These are phyloP conservation scores for Nakaseomyces uthaithaninus DNA, from an alignment of 1,139 yeast genomes.

Conservation along the genomic window DNA sequence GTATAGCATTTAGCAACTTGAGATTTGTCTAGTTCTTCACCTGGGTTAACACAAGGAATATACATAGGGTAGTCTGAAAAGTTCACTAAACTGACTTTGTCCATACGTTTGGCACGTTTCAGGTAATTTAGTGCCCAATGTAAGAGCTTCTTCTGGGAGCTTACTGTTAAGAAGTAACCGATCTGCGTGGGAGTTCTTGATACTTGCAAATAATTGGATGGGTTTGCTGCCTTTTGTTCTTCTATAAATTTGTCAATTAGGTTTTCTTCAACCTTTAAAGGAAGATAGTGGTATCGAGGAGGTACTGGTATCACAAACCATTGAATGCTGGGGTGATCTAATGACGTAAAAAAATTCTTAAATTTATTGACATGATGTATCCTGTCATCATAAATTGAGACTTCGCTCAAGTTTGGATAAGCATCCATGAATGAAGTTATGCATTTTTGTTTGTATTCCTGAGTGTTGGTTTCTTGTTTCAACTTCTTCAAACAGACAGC, in stretches of 20 bases:
- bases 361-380: constrained; percentile 34
- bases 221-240: background rate
- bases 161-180: constrained; percentile 17
- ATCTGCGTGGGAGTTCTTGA: constrained; percentile 14
- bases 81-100: constrained; percentile 2
- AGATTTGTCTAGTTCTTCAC: constrained; percentile 3
- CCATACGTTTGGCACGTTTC: constrained; percentile 9
- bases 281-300: constrained; percentile 9
- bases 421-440: constrained; percentile 32
- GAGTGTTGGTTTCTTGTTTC: constrained; percentile 26
- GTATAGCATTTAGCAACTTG: constrained; percentile 6
- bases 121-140: constrained; percentile 12
- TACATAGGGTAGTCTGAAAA: constrained; percentile 19
- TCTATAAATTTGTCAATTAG: background rate
- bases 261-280: background rate
- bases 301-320: constrained; percentile 21
- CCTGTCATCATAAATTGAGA: constrained; percentile 39
- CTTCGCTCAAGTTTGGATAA: constrained; percentile 28
- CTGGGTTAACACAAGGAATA: constrained; percentile 16
- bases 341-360: constrained; percentile 25
- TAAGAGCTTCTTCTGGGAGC: constrained; percentile 14
- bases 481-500: constrained; percentile 35
- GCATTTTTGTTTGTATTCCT: constrained; percentile 34
- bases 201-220: background rate
- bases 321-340: constrained; percentile 10